Conservation (phyloP, 768 basidiomycete species). For the Hemileccinum impolitum region DNA sequence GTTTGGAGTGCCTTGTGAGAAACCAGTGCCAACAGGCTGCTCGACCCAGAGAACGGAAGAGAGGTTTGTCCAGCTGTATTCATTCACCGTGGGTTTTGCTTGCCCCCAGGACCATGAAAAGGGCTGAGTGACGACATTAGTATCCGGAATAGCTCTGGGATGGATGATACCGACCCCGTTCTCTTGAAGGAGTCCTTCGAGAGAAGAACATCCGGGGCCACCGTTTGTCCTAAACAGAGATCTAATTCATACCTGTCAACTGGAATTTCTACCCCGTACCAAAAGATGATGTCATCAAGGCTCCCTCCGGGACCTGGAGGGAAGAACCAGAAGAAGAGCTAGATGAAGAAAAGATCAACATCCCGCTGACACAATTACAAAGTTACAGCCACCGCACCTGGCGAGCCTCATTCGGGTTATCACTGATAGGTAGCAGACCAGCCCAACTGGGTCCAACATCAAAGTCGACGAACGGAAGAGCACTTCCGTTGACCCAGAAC, state of each 20-base stretch:
- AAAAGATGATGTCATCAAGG: conserved; percentile 71
- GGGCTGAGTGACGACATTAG: conserved; percentile 41
- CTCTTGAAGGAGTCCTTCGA: conserved; percentile 70
- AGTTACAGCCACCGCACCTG: conserved; percentile 39
- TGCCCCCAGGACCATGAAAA: conserved; percentile 63
- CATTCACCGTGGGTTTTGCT: conserved; percentile 60
- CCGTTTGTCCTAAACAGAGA: conserved; percentile 60
- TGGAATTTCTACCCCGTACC: conserved; percentile 36
- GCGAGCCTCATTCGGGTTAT: conserved; percentile 56
- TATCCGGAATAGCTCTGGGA: conserved; percentile 17
- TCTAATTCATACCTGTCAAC: background rate
- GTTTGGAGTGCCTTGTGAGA: conserved; percentile 65
- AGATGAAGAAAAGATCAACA: background rate
- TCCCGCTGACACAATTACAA: background rate
- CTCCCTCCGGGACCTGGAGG: conserved; percentile 73
- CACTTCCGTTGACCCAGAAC: conserved; percentile 65
- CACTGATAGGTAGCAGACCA: conserved; percentile 69
- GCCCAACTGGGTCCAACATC: conserved; percentile 76
- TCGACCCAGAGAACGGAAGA: conserved; percentile 74
- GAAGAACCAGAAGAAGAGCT: conserved; percentile 87
- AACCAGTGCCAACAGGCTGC: conserved; percentile 79
- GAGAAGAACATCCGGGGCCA: conserved; percentile 75
- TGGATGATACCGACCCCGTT: conserved; percentile 53
- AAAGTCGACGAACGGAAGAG: conserved; percentile 66
- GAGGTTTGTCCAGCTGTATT: conserved; percentile 77